Percentiles rank a stretch among this genome's conserved stretches.
These are phyloP conservation scores for Phytopythium sindhum DNA, from an alignment of 352 stramenopile species.

Conservation along the genomic window DNA sequence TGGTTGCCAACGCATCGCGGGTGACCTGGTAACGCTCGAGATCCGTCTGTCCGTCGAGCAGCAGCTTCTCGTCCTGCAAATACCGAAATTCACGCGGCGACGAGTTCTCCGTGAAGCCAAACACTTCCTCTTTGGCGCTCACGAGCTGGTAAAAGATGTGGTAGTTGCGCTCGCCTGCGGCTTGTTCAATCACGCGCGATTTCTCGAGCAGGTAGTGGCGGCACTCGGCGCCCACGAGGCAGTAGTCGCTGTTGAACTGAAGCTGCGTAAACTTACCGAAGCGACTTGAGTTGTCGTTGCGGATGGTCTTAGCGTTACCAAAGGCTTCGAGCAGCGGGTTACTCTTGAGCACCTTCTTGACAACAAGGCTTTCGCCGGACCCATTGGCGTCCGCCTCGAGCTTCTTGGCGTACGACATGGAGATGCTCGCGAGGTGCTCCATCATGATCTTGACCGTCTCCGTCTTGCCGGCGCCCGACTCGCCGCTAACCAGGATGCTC, in stretches of 20 bases:
- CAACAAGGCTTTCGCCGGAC: conserved; percentile 63
- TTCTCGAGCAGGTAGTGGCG: conserved; percentile 97
- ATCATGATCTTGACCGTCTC: conserved; percentile 97
- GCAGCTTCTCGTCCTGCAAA: conserved; percentile 65
- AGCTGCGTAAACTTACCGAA: conserved; percentile 96
- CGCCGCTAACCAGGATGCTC: conserved; percentile 92
- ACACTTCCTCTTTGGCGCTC: conserved; percentile 54
- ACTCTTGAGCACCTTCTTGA: conserved; percentile 88
- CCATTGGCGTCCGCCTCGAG: conserved; percentile 49
- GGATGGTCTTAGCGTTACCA: conserved; percentile 90
- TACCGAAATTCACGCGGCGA: conserved; percentile 66
- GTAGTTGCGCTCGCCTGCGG: conserved; percentile 94
- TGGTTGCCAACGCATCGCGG: conserved; percentile 69
- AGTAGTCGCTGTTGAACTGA: conserved; percentile 87
- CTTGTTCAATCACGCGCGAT: conserved; percentile 91
- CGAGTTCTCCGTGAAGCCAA: conserved; percentile 42
- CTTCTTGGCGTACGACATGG: conserved; percentile 53
- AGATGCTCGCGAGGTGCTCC: conserved; percentile 91
- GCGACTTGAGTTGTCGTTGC: conserved; percentile 94
- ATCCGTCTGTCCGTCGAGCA: conserved; percentile 68
- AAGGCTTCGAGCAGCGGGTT: conserved; percentile 91
- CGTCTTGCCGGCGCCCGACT: conserved; percentile 93
- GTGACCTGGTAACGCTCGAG: conserved; percentile 80
- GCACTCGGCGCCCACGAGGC: conserved; percentile 86
- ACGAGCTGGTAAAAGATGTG: conserved; percentile 98